Conservation (phyloP, 495 filamentous ascomycete species). For the Neurospora sp. region DNA sequence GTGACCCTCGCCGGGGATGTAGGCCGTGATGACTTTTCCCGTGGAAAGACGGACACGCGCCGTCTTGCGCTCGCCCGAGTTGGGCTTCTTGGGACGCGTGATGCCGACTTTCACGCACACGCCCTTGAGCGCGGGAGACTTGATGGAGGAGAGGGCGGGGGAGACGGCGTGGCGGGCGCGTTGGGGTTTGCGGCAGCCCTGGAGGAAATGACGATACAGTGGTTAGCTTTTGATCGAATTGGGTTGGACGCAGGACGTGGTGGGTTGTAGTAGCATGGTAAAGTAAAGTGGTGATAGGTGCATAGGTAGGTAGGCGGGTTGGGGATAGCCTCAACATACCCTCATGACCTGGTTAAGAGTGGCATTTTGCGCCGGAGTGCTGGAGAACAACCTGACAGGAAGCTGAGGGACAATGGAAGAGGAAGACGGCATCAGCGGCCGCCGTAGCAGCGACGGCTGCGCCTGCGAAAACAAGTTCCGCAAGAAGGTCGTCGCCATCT, state of each 20-base stretch:
- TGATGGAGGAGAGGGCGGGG: conserved; percentile 60
- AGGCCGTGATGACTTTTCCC: conserved; percentile 76
- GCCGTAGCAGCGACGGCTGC: conserved; percentile 17
- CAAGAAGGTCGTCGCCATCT: conserved; percentile 21
- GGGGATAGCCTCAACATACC: conserved; percentile 19
- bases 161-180: conserved; percentile 72
- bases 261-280: too few relatives aligned
- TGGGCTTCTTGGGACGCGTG: conserved; percentile 96
- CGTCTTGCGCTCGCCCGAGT: conserved; percentile 89
- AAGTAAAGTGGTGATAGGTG: too few relatives aligned
- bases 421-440: conserved; percentile 3
- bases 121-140: conserved; percentile 78
- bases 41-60: conserved; percentile 79
- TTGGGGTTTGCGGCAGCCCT: conserved; percentile 67
- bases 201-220: too few relatives aligned
- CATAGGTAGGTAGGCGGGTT: too few relatives aligned
- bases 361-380: conserved; percentile 37
- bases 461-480: conserved; percentile 12
- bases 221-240: too few relatives aligned
- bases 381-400: conserved; percentile 33
- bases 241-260: too few relatives aligned
- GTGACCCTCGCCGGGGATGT: conserved; percentile 95
- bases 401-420: neutral
- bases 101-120: conserved; percentile 88
- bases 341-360: conserved; percentile 53